Percentiles rank a stretch among this genome's conserved stretches.
phyloP scores from a whole-genome alignment of 1,139 yeast genomes.

The Fermentozyma sake region DNA sequence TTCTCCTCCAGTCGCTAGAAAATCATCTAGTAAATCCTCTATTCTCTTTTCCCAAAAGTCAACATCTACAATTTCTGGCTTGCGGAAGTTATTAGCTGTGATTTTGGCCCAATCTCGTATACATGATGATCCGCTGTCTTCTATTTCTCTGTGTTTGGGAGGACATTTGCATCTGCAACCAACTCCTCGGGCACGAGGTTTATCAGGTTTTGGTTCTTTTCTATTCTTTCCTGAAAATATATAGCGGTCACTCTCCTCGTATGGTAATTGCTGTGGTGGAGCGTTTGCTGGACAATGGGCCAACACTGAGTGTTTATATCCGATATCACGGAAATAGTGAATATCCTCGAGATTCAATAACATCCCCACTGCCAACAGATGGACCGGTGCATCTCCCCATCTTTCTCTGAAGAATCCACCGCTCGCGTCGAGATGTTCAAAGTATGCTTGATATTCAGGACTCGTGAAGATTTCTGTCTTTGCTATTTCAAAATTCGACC shows the following conservation, averaged over 20 bases:
- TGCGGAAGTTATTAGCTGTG: constrained; percentile 30
- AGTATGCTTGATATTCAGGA: constrained; percentile 58
- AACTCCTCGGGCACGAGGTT: constrained; percentile 48
- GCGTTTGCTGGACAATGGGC: constrained; percentile 82
- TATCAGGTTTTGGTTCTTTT: constrained; percentile 33
- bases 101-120: constrained; percentile 50
- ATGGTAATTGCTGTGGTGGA: constrained; percentile 42
- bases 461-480: constrained; percentile 68
- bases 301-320: constrained; percentile 73
- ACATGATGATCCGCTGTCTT: constrained; percentile 52
- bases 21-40: constrained; percentile 20
- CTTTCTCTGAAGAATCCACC: constrained; percentile 86
- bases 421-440: constrained; percentile 57
- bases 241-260: constrained; percentile 25
- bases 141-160: constrained; percentile 43
- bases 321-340: constrained; percentile 88
- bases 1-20: constrained; percentile 23
- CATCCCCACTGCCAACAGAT: constrained; percentile 78
- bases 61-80: constrained; percentile 22
- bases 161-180: constrained; percentile 92
- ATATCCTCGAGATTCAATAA: constrained; percentile 61
- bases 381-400: constrained; percentile 97
- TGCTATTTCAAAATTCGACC: constrained; percentile 94
- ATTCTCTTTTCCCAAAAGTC: constrained; percentile 33
- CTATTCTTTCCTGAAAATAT: constrained; percentile 29